Percentiles rank a stretch among this genome's conserved stretches.
phyloP scores from a whole-genome alignment of 164 flowering plant genomes.

The Akebia trifoliata region DNA sequence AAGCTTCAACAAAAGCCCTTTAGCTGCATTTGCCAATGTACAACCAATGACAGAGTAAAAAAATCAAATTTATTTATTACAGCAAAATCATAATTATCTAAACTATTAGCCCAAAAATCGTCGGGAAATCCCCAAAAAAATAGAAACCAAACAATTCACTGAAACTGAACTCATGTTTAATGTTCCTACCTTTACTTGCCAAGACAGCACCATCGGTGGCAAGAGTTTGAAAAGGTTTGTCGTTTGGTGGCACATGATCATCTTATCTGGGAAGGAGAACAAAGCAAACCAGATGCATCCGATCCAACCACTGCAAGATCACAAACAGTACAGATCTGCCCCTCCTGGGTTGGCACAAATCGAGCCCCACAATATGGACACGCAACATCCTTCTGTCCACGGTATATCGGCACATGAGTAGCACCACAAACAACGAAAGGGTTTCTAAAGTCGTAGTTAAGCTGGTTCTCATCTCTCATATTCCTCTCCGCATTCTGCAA shows the following conservation, averaged over 20 bases:
- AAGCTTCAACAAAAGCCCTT: constrained; percentile 12
- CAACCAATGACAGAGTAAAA: constrained; percentile 22
- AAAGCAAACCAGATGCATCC: constrained; percentile 49
- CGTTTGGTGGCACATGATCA: constrained; percentile 14
- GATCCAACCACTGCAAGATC: constrained; percentile 41
- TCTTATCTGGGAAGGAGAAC: constrained; percentile 41
- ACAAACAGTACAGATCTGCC: constrained; percentile 41
- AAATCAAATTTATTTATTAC: constrained; percentile 27
- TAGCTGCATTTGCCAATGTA: constrained; percentile 23
- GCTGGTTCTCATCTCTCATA: constrained; percentile 31
- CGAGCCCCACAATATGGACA: constrained; percentile 41
- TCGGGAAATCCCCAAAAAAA: constrained; percentile 2
- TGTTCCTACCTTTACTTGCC: constrained; percentile 8
- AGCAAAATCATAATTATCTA: constrained; percentile 17
- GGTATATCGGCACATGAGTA: constrained; percentile 44
- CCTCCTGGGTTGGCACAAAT: constrained; percentile 40
- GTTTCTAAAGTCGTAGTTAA: constrained; percentile 52
- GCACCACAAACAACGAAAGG: constrained; percentile 52
- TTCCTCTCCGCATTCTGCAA: constrained; percentile 37
- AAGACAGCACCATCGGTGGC: neutral
- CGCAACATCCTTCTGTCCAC: constrained; percentile 42
- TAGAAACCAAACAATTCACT: constrained; percentile 9
- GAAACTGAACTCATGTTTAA: constrained; percentile 5
- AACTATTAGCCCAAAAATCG: constrained; percentile 2
- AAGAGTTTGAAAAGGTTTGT: too few relatives aligned